These are phyloP conservation scores for Hamigera avellanea DNA, from an alignment of 495 filamentous ascomycete species.

Conservation along the genomic window DNA sequence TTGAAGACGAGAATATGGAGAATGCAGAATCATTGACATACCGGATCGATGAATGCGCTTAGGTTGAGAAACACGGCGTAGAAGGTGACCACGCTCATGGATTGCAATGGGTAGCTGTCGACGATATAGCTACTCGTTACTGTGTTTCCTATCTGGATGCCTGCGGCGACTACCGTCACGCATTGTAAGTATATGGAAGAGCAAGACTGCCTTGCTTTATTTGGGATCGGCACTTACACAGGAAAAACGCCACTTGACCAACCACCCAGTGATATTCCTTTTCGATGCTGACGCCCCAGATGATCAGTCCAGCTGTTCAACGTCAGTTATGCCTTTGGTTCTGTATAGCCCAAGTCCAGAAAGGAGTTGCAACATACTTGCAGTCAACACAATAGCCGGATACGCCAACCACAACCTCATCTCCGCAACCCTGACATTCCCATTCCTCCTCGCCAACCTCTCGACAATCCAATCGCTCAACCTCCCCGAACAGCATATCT, in stretches of 20 bases:
- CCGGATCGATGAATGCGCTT: constrained; percentile 34
- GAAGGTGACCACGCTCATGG: constrained; percentile 48
- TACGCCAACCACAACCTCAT: constrained; percentile 50
- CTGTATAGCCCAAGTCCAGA: not conserved
- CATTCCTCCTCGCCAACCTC: constrained; percentile 34
- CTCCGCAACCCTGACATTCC: constrained; percentile 37
- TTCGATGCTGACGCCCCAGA: constrained; percentile 50
- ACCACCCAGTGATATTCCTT: constrained; percentile 47
- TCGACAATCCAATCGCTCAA: constrained; percentile 41
- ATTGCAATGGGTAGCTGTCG: constrained; percentile 46
- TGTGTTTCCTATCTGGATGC: constrained; percentile 52
- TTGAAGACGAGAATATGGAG: not conserved
- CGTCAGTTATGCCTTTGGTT: not conserved
- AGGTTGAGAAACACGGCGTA: constrained; percentile 52
- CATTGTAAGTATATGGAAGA: constrained; percentile 1
- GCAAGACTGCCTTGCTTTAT: not conserved
- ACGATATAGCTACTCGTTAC: constrained; percentile 44
- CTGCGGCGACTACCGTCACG: constrained; percentile 40
- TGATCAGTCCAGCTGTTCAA: constrained; percentile 23
- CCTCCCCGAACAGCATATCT: constrained; percentile 41
- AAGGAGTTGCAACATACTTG: constrained; percentile 18
- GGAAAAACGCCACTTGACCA: constrained; percentile 47
- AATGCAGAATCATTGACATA: constrained; percentile 9
- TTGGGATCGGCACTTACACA: constrained; percentile 16
- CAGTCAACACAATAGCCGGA: constrained; percentile 38